Conservation (phyloP, 768 basidiomycete genomes). For the Mycena rebaudengoi region DNA sequence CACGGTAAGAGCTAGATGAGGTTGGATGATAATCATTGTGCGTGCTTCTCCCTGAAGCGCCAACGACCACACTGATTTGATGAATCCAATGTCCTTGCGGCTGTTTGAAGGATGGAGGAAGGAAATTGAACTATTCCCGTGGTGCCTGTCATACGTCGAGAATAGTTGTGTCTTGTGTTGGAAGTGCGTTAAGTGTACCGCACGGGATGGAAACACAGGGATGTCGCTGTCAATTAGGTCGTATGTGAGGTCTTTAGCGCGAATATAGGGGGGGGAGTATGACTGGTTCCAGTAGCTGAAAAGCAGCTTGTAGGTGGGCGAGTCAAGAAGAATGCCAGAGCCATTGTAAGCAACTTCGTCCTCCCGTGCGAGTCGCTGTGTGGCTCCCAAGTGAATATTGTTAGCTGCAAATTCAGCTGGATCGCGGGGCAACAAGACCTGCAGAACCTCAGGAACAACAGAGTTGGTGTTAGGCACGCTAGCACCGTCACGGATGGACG, state of each 20-base stretch:
- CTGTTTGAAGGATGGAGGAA: too few relatives aligned
- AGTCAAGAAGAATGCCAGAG: not conserved
- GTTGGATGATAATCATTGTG: constrained; percentile 5
- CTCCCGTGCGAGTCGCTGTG: not conserved
- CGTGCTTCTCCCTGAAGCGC: not conserved
- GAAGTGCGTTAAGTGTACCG: not conserved
- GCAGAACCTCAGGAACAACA: too few relatives aligned
- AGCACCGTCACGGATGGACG: too few relatives aligned
- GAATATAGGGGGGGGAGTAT: not conserved
- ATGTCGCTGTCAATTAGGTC: not conserved
- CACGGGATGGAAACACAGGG: not conserved
- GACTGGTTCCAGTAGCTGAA: not conserved
- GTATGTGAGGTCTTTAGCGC: not conserved
- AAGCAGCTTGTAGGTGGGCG: not conserved
- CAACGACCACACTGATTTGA: not conserved
- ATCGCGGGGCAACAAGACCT: too few relatives aligned
- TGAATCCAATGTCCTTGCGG: not conserved
- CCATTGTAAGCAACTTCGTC: not conserved
- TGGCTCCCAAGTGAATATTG: too few relatives aligned
- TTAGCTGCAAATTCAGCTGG: too few relatives aligned
- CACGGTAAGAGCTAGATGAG: not conserved
- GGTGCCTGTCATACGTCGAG: not conserved
- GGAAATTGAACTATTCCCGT: not conserved
- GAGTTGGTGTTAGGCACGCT: too few relatives aligned
- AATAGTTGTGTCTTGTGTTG: not conserved